Percentiles rank a stretch among this genome's conserved stretches.
These are phyloP conservation scores for Nymphaea thermarum DNA, from an alignment of 164 flowering plant genomes.

Conservation along the genomic window DNA sequence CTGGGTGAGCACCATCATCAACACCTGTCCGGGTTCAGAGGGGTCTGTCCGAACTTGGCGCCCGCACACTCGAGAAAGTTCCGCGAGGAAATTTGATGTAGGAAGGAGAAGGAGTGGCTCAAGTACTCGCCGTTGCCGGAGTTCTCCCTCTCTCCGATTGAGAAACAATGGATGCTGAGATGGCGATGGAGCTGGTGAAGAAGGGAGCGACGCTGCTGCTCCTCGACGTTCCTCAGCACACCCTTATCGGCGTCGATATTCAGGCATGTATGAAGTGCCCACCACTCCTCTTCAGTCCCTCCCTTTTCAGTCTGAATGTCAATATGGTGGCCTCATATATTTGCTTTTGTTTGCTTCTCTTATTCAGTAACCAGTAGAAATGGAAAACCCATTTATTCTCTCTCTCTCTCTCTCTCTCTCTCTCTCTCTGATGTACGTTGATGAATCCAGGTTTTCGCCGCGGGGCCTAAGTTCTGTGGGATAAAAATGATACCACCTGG, in stretches of 20 bases:
- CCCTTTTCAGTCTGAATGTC: background rate
- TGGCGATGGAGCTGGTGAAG: constrained; percentile 48
- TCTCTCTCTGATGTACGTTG: background rate
- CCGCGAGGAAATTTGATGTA: too few species aligned
- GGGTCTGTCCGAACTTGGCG: too few species aligned
- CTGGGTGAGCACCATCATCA: too few species aligned
- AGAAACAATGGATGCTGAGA: constrained; percentile 39
- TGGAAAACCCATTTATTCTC: background rate
- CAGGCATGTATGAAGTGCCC: constrained; percentile 28
- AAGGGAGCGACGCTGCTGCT: constrained; percentile 65
- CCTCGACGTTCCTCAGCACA: constrained; percentile 78
- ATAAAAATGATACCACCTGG: constrained; percentile 96
- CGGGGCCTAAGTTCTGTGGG: constrained; percentile 80
- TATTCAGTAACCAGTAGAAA: background rate
- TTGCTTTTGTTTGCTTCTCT: background rate
- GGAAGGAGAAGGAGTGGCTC: too few species aligned
- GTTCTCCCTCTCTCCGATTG: background rate
- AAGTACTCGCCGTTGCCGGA: too few species aligned
- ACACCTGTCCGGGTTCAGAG: too few species aligned
- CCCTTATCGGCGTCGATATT: constrained; percentile 77
- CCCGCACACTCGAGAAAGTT: too few species aligned
- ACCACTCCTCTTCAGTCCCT: background rate
- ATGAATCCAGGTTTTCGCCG: constrained; percentile 51
- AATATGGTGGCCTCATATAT: background rate
- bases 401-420: background rate